Evolutionary conservation across 257 asterid species (phyloP), one percentile per base, ranked within the genome.

Genomic region (Jacaranda mimosifolia): DNA sequence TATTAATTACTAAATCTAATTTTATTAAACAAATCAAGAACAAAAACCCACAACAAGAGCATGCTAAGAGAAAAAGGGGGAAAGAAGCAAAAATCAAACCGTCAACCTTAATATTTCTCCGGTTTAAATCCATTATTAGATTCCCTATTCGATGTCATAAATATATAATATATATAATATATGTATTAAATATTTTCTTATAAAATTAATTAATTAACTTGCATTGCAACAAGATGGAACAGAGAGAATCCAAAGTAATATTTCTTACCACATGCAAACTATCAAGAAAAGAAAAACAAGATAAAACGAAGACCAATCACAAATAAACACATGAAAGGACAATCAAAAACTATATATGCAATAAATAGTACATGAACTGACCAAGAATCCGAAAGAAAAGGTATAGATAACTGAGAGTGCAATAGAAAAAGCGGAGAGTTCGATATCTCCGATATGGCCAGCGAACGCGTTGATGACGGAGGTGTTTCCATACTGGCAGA

Each of bases 341-440:
- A 53, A 26, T 53, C 21, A 4, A 40, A 53, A 53, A 15, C 21
- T 3, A 15, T 26, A 26, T 26, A 26, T 14, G 53, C 9, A 53
- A 53, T 53, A 53, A 17, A 14, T 15, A 53, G 6, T 5, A 9
- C 2, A 49, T 9, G 3, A 17, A 58, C 83, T 19, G 60, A 87
- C 88, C 88, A 87, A 21, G 64, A 87, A 82, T 38, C 91, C 93
- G 38, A 86, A 86, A 18, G 91, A 67, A 78, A 88, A 83, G 38
- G 89, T 88, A 17, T 82, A 68, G 59, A 88, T 81, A 70, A 85
- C 88, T 10, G 84, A 78, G 38, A 81, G 75, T 5, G 91, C 83
- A 66, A 88, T 88, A 3, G 92, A 81, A 65, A 88, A 74, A 14
- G 92, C 86, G 14, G 89, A 82, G 72, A 88, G 92, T 80, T 88